Evolutionary conservation across 768 basidiomycete genomes (phyloP).

Genomic region (Auricularia cornea): DNA sequence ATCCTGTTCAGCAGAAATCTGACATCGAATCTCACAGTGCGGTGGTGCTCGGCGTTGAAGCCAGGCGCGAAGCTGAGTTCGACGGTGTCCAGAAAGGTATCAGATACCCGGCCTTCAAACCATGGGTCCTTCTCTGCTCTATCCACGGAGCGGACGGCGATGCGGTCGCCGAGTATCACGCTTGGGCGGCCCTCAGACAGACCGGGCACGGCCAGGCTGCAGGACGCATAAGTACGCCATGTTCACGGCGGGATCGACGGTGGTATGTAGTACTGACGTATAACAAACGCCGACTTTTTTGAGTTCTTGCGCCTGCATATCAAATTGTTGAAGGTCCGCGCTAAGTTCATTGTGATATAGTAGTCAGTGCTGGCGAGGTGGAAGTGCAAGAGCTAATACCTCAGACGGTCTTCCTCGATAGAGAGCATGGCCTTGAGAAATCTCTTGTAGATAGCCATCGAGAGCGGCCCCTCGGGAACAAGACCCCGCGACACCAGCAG

Average conservation of each 20-base stretch:
- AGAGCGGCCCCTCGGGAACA: constrained; percentile 29
- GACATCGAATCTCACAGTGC: constrained; percentile 39
- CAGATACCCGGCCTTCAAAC: constrained; percentile 40
- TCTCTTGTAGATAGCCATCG: constrained; percentile 31
- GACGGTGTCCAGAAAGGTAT: constrained; percentile 34
- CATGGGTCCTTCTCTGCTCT: constrained; percentile 13
- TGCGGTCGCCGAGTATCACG: constrained; percentile 45
- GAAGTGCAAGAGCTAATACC: background rate
- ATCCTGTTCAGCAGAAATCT: constrained; percentile 49
- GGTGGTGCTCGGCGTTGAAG: constrained; percentile 27
- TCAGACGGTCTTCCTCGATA: constrained; percentile 34
- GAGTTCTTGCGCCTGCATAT: constrained; percentile 16
- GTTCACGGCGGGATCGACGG: background rate
- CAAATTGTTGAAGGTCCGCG: constrained; percentile 25
- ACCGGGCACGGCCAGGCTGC: constrained; percentile 44
- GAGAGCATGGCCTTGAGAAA: constrained; percentile 40
- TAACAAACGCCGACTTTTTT: constrained; percentile 9
- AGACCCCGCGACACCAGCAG: constrained; percentile 18
- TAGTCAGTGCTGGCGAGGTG: background rate
- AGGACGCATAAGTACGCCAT: background rate
- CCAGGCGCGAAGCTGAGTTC: constrained; percentile 37
- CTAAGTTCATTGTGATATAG: constrained; percentile 9
- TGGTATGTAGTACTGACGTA: constrained; percentile 18
- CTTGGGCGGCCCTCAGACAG: constrained; percentile 52
- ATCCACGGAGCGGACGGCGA: constrained; percentile 21